A percentile compares a stretch with the other conserved stretches of the same genome.
phyloP scores from a whole-genome alignment of 371 early-diverging fungal genomes.

The Funneliformis caledonium region DNA sequence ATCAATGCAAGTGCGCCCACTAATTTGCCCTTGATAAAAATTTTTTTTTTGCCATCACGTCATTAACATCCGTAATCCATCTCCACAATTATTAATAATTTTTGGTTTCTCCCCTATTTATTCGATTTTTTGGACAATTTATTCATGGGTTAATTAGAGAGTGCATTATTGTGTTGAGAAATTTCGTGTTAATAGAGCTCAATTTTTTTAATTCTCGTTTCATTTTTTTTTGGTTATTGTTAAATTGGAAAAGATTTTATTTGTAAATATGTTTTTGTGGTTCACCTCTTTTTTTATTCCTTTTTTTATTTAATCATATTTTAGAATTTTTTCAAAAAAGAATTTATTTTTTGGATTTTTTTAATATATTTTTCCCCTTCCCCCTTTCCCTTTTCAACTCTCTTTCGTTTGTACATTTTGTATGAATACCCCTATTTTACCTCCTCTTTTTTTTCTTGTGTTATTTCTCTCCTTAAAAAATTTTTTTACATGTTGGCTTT shows the following conservation, averaged over 20 bases:
- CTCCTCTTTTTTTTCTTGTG: not conserved
- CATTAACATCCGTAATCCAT: not conserved
- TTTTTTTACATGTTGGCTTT: not conserved
- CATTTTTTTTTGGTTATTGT: not conserved
- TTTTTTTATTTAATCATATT: not conserved
- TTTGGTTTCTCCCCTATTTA: not conserved
- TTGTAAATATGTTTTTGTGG: constrained; percentile 29
- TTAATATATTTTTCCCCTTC: not conserved
- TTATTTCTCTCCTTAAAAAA: not conserved
- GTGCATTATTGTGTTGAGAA: not conserved
- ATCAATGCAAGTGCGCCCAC: not conserved
- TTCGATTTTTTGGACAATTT: constrained; percentile 12
- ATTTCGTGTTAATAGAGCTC: not conserved
- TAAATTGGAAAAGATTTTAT: constrained; percentile 17
- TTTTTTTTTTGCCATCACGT: not conserved
- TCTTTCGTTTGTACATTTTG: constrained; percentile 34
- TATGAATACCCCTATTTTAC: not conserved
- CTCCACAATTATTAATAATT: not conserved
- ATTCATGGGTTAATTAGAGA: not conserved
- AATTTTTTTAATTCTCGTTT: not conserved
- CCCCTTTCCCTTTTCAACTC: not conserved
- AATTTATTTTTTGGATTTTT: not conserved
- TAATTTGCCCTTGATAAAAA: not conserved
- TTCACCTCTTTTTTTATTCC: not conserved
- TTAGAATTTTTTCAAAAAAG: no score